Percentiles rank a stretch among this genome's conserved stretches.
Evolutionary conservation across 306 rosid species (phyloP).

Genomic region (Astragalus glycyphyllos): DNA sequence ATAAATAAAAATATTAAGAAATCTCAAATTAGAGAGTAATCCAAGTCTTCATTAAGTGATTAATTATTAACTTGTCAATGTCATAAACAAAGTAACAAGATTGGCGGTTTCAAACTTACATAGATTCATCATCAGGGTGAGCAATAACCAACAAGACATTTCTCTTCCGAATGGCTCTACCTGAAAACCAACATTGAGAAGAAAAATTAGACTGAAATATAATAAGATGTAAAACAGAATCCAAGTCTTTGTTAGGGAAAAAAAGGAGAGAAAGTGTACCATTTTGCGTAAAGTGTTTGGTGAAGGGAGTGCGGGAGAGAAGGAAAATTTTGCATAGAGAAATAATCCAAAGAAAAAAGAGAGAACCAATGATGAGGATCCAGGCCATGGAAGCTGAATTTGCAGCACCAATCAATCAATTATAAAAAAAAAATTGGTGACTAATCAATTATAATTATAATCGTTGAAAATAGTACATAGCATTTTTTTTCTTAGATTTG

Average conservation of each 20-base stretch:
- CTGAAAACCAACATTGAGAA: slow-evolving; percentile 42
- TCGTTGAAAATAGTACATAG: background rate
- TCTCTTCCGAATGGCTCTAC: slow-evolving; percentile 56
- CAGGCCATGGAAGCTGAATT: slow-evolving; percentile 40
- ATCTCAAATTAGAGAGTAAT: slow-evolving; percentile 15
- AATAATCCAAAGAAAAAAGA: slow-evolving; percentile 64
- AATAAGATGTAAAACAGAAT: background rate
- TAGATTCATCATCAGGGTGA: slow-evolving; percentile 94
- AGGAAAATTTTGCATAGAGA: slow-evolving; percentile 63
- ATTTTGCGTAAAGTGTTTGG: slow-evolving; percentile 46
- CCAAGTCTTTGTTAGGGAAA: background rate
- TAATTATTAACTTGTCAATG: background rate
- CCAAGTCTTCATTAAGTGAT: background rate
- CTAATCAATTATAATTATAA: background rate
- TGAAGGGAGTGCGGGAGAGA: slow-evolving; percentile 45
- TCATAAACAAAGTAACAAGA: background rate
- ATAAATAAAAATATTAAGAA: background rate
- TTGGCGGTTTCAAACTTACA: slow-evolving; percentile 49
- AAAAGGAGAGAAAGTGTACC: slow-evolving; percentile 37
- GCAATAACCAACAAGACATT: slow-evolving; percentile 78
- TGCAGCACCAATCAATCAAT: background rate
- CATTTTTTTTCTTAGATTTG: background rate
- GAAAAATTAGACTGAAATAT: background rate
- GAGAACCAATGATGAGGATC: slow-evolving; percentile 45
- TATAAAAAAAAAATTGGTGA: too few species aligned